Base-by-base conservation (phyloP, 495 filamentous ascomycete genomes). In the Penicillium verhagenii region DNA sequence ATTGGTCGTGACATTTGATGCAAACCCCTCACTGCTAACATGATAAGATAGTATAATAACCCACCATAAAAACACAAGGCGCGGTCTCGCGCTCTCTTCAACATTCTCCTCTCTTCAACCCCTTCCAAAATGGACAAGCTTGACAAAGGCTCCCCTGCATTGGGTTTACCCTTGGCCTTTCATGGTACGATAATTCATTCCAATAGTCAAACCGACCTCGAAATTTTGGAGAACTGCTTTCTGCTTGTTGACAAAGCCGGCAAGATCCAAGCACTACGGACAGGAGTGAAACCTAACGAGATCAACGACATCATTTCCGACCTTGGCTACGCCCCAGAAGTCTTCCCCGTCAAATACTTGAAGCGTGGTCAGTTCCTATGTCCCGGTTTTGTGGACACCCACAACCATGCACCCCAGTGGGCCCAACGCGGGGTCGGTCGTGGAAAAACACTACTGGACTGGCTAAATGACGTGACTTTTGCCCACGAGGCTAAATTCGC, bases 391-490 rank as follows among this genome's bases (percentile, higher is more conserved):
- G 69, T 86, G 20, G 83, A 86, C 68, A 85, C 82, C 10, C 84
- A 86, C 72, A 85, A 81, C 57, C 83, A 86, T 56, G 84, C 84
- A 5, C 83, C 84, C 4, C 84, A 87, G 60, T 86, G 78, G 77
- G 72, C 79, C 10, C 81, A 85, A 55, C 79, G 82, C 33, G 84
- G 83, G 1, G 67, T 82, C 2, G 83, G 83, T 11, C 78, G 80
- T 42, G 80, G 81, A n/a, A 72, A 78, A 52, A 72, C 77, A 21
- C 74, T 87, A 20, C 67, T 86, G 1, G 79, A 83, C 59, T 87
- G 84, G 84, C 67, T 87, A 19, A 69, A 80, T 6, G 63, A 73
- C 10, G 70, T 84, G 28, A 89, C 86, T 1, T 88, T 88, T 58
- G 78, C 82, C 0, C 79, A 82, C 47, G 86, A 88, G 60, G 75